phyloP scores from a whole-genome alignment of 2,329 filamentous ascomycete genomes.

The Xylogone sp. region DNA sequence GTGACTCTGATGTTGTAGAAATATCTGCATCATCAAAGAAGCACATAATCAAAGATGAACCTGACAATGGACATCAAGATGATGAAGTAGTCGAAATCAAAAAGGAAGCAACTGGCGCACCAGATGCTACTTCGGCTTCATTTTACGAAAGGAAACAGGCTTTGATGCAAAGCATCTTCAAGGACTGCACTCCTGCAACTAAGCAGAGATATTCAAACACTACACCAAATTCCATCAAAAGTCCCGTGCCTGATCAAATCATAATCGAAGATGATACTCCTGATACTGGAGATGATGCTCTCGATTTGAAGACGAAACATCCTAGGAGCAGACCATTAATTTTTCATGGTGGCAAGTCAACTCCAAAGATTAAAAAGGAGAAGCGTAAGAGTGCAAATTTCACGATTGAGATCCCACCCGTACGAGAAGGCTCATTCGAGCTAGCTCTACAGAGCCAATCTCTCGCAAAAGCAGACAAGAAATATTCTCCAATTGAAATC shows the following conservation, averaged over 20 bases:
- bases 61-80: not conserved
- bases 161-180: not conserved
- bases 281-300: not conserved
- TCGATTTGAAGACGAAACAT: not conserved
- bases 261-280: not conserved
- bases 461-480: not conserved
- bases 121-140: not conserved
- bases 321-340: not conserved
- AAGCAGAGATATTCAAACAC: not conserved
- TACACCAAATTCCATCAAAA: not conserved
- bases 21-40: not conserved
- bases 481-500: not conserved
- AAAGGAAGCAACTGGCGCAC: not conserved
- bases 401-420: not conserved
- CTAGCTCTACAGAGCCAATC: not conserved
- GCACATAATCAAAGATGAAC: not conserved
- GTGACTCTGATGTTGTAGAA: not conserved
- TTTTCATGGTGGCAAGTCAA: not conserved
- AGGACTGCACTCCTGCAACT: not conserved
- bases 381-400: not conserved
- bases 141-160: not conserved
- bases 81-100: not conserved
- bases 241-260: not conserved
- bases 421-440: not conserved
- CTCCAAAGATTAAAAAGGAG: not conserved